Evolutionary conservation across 2,329 filamentous ascomycete species (phyloP), one percentile per base, ranked within the genome.

Genomic region (Orbilia brochopaga): DNA sequence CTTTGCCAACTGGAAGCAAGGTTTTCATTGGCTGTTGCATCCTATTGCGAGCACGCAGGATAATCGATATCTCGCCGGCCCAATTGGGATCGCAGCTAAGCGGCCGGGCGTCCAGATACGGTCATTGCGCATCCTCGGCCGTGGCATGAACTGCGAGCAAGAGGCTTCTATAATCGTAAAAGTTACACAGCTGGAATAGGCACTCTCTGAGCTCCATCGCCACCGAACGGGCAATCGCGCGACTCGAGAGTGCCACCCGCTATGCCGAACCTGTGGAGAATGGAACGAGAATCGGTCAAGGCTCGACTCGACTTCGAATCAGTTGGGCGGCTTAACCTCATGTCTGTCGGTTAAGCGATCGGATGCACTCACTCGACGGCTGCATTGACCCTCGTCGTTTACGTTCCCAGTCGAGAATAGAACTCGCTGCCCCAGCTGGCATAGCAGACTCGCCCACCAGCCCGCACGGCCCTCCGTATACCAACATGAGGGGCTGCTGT

Each of bases 301-400:
- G 37, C 32, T 13, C 11, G 37, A 42, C 37, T 2, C 11, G 13
- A 15, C 5, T 4, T 42, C 11, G 11, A 42, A 17, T 42, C 37
- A 15, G 37, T 4, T 42, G 37, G 37, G n/a, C 4, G n/a, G 11
- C 37, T 42, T 42, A 3, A 42, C 5, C 37, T 42, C 37, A 42
- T 42, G 37, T 42, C 37, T 17, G n/a, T 42, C 37, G 15, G n/a
- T 42, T 42, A 42, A 42, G 37, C 37, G 37, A 42, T 42, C 37
- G 37, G 37, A 13, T 42, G 13, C n/a, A 42, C 37, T 42, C 37
- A 15, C 37, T 42, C 37, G 4, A 13, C 37, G 37, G 37, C 11
- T 42, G n/a, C n/a, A 15, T 42, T 42, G 3, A 42, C 37, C 37
- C 32, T 32, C 8, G 27, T 32, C 27, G 27, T 32, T 32, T 32